These are phyloP conservation scores for Radiomyces spectabilis DNA, from an alignment of 192 early-diverging fungal genomes.

Conservation along the genomic window DNA sequence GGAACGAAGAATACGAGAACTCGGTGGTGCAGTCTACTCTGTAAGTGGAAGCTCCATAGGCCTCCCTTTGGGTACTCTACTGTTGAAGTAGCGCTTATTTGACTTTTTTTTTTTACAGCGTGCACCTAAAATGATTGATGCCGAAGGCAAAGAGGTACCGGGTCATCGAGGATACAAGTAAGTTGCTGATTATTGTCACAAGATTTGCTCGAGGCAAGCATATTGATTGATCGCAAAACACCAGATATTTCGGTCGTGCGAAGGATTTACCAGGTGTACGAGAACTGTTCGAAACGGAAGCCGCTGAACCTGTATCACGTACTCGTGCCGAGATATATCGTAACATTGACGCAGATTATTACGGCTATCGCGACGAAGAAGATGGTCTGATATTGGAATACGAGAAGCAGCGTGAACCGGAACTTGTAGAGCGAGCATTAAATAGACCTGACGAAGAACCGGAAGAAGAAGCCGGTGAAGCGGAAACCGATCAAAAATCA, in stretches of 20 bases:
- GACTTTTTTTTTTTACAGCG: slow-evolving; percentile 31
- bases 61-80: too few species aligned
- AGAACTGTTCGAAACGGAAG: slow-evolving; percentile 80
- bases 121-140: slow-evolving; percentile 71
- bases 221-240: neutral
- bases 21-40: slow-evolving; percentile 89
- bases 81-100: neutral
- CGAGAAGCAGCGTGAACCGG: slow-evolving; percentile 57
- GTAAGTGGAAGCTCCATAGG: slow-evolving; percentile 39
- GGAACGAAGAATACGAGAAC: slow-evolving; percentile 85
- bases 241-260: slow-evolving; percentile 91
- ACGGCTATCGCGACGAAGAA: slow-evolving; percentile 89
- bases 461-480: neutral
- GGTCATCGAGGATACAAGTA: slow-evolving; percentile 89
- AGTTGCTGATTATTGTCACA: neutral
- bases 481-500: too few species aligned
- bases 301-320: slow-evolving; percentile 35
- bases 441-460: slow-evolving; percentile 4
- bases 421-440: slow-evolving; percentile 13
- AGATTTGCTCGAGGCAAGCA: neutral
- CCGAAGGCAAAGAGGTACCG: slow-evolving; percentile 83
- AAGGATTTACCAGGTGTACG: slow-evolving; percentile 89
- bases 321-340: slow-evolving; percentile 65
- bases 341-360: slow-evolving; percentile 90
- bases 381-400: slow-evolving; percentile 77